Percentiles rank a stretch among this genome's conserved stretches.
Evolutionary conservation across 257 asterid species (phyloP).

Genomic region (Petrea volubilis): DNA sequence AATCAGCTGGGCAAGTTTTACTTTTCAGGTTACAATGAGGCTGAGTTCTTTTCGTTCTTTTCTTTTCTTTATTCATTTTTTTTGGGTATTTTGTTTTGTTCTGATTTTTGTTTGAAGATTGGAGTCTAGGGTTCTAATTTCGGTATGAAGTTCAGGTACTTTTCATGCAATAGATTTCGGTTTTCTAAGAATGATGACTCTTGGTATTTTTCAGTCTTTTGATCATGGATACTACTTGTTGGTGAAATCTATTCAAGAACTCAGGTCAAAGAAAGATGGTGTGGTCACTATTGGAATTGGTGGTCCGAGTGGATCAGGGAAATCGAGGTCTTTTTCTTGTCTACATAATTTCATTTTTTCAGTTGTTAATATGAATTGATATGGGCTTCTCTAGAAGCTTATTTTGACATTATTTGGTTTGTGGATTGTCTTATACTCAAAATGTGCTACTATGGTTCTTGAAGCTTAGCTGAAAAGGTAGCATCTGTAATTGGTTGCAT

Average conservation of each 20-base stretch:
- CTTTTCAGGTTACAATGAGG: background rate
- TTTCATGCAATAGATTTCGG: background rate
- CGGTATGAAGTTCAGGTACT: background rate
- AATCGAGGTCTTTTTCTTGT: conserved; percentile 65
- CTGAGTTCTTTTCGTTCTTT: background rate
- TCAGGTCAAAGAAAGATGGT: conserved; percentile 88
- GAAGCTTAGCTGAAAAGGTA: conserved; percentile 98
- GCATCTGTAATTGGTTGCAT: conserved; percentile 91
- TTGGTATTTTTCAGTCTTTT: conserved; percentile 68
- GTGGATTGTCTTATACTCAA: conserved; percentile 10
- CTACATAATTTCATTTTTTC: background rate
- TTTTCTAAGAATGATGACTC: conserved; percentile 9
- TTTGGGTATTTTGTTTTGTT: background rate
- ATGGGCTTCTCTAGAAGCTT: conserved; percentile 1
- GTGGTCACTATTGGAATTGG: conserved; percentile 93
- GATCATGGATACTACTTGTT: conserved; percentile 98
- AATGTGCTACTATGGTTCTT: conserved; percentile 44
- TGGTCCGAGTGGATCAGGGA: conserved; percentile 99
- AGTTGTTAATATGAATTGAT: background rate
- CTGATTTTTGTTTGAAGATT: conserved; percentile 3
- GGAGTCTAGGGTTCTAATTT: background rate
- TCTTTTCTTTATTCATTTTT: background rate
- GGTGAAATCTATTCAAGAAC: conserved; percentile 96
- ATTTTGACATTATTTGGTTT: conserved; percentile 17
- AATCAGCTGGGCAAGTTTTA: background rate